Evolutionary conservation across 805 yeast species (phyloP), one percentile per base, ranked within the genome.

Genomic region (Saccharomycopsis capsularis): DNA sequence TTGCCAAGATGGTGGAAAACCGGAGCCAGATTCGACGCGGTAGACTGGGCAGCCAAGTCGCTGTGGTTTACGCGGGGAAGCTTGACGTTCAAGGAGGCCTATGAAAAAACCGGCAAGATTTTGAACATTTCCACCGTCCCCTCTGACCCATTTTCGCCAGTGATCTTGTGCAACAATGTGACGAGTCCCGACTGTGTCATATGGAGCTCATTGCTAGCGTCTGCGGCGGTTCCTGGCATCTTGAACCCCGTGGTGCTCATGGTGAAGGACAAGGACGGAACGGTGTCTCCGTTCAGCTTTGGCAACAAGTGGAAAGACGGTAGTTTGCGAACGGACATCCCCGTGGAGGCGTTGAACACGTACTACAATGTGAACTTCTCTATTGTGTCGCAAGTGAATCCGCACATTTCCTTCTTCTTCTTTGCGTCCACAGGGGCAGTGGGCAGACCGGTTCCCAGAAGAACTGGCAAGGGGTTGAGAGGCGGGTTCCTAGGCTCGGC

Each of bases 221-320:
- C 88, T 2, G 76, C 87, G 3, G 93, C 93, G 0, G 93, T 85
- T 5, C 95, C 95, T 0, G 93, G 93, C 0, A 81, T 85, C 13
- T 65, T 85, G 48, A 81, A 82, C 54, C 95, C 95, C 0, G 90
- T 85, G 19, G 88, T 82, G 15, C 64, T 85, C 47, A 82, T 85
- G 89, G 81, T 78, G 79, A 80, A 80, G 57, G 68, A 68, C 15
- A 68, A 67, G 7, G 58, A 60, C 34, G 54, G 61, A 2, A 52
- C 54, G 0, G 70, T 82, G 4, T 68, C 70, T 2, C 91, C 95
- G 2, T 84, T 81, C 59, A 78, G 85, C 19, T 71, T 84, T 57
- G 93, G 93, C 0, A 78, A 72, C 56, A 81, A 79, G 58, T 85
- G 89, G 85, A 73, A 81, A 56, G 95, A 85, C 64, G 93, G 95